Conservation (phyloP, 2,329 filamentous ascomycete species). For the Didymella pinodella region DNA sequence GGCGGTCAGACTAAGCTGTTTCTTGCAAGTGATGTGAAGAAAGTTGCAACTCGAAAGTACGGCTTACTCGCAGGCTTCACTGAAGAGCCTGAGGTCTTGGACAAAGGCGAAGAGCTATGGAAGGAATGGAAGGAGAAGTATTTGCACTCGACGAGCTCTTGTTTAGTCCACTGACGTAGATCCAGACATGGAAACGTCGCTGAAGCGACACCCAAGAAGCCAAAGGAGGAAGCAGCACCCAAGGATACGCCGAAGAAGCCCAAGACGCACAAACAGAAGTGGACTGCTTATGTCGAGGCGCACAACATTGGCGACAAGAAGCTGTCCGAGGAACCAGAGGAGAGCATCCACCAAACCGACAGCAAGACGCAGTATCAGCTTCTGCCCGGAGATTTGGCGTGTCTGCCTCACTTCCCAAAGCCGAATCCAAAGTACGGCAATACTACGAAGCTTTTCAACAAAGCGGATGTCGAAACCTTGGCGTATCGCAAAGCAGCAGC, state of each 20-base stretch:
- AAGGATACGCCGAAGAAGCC: neutral
- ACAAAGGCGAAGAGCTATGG: conserved; percentile 6
- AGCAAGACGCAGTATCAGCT: conserved; percentile 20
- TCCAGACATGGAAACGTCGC: neutral
- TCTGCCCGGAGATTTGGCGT: conserved; percentile 19
- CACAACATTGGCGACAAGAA: conserved; percentile 12
- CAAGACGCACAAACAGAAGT: conserved; percentile 25
- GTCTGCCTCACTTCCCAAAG: conserved; percentile 21
- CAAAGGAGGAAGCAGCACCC: neutral
- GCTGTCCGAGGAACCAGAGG: conserved; percentile 21
- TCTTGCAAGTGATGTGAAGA: neutral
- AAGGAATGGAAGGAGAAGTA: conserved; percentile 1
- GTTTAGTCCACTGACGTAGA: neutral
- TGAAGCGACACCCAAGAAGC: neutral
- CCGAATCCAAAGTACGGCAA: conserved; percentile 24
- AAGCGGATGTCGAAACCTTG: conserved; percentile 10
- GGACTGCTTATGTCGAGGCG: conserved; percentile 17
- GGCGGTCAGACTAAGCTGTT: conserved; percentile 10
- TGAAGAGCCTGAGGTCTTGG: neutral
- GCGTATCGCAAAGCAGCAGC: conserved; percentile 3
- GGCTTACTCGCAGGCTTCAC: conserved; percentile 2
- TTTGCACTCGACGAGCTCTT: neutral
- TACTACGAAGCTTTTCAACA: conserved; percentile 25
- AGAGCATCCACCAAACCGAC: conserved; percentile 25
- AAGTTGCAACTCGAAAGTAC: conserved; percentile 6